Base-by-base conservation (phyloP, 371 early-diverging fungal species). In the Zychaea mexicana region DNA sequence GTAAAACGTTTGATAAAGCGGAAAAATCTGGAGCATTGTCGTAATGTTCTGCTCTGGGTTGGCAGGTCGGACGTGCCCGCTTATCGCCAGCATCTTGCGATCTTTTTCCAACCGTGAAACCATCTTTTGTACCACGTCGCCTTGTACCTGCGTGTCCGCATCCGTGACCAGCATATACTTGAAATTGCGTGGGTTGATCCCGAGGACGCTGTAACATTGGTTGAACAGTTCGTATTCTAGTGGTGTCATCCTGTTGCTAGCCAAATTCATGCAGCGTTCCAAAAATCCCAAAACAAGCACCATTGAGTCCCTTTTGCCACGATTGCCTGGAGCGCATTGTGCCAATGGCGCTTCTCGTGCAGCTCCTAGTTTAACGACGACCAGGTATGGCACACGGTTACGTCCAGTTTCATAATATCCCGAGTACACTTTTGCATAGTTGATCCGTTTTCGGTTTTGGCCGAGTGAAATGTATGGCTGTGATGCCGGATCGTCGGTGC, bases 1-100 rank as follows among this genome's bases (percentile, higher is more conserved):
- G 47, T 69, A 79, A 42, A 70, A 76, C 0, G 77, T 66, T 61
- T 74, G 65, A 42, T 82, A 82, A 5, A 75, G 52, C 9, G 76
- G 80, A 55, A 82, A 79, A 12, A 82, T 76, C 24, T 82, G 83
- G 2, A 82, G 68, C 80, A 82, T 82, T 0, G 82, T 79, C 1
- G 68, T 71, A 19, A 82, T 49, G 45, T 76, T 79, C 49, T 77
- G 70, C 46, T 79, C 83, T 3, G 78, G 78, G 30, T 82, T 79
- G 3, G 78, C 78, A 9, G 83, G 80, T 27, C 83, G 71, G 2
- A 76, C 71, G 65, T 82, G 73, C 0, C 83, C 83, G 67, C 79
- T 82, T 12, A 82, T 65, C 39, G 83, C 83, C 4, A 79, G 53
- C 69, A 82, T 67, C 6, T 66, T 66, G 1, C 62, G 60, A 54